Percentiles rank a stretch among this genome's conserved stretches.
Evolutionary conservation across 495 filamentous ascomycete genomes (phyloP).

Genomic region (Clohesyomyces aquaticus): DNA sequence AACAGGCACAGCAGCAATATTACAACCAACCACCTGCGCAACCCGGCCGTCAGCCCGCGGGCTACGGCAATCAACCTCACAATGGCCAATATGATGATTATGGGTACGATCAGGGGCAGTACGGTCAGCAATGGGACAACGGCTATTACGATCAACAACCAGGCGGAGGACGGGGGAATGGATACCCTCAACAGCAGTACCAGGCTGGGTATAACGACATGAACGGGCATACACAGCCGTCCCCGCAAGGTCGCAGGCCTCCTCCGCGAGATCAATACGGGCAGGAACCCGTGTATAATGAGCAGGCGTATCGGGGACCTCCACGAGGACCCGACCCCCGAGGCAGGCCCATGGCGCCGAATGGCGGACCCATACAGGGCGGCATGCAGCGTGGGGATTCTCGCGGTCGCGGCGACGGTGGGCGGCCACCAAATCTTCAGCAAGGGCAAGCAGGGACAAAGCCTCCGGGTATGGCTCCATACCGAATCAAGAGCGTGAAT

Average conservation of each 20-base stretch:
- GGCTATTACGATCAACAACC: conserved; percentile 57
- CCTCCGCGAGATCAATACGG: conserved; percentile 29
- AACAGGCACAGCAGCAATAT: conserved; percentile 56
- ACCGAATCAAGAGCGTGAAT: neutral
- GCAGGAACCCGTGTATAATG: conserved; percentile 30
- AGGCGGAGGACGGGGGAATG: conserved; percentile 36
- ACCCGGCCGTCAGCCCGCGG: conserved; percentile 38
- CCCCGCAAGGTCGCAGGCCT: conserved; percentile 21
- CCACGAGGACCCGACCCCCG: conserved; percentile 18
- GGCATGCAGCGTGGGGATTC: conserved; percentile 31
- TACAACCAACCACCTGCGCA: conserved; percentile 44
- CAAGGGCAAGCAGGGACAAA: conserved; percentile 19
- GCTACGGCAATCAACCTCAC: conserved; percentile 29
- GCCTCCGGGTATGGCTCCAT: conserved; percentile 43
- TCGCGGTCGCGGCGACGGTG: conserved; percentile 24
- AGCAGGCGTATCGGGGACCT: conserved; percentile 26
- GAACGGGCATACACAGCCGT: conserved; percentile 28
- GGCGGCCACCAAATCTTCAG: conserved; percentile 8
- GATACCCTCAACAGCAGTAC: conserved; percentile 53
- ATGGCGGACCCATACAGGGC: conserved; percentile 9
- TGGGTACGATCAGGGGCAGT: conserved; percentile 53
- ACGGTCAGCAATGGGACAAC: conserved; percentile 49
- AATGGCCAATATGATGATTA: conserved; percentile 45
- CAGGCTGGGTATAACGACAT: conserved; percentile 43
- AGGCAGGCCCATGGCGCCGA: conserved; percentile 28